Conservation (phyloP, 139 green algal genomes). For the Chlamydomonas applanata region DNA sequence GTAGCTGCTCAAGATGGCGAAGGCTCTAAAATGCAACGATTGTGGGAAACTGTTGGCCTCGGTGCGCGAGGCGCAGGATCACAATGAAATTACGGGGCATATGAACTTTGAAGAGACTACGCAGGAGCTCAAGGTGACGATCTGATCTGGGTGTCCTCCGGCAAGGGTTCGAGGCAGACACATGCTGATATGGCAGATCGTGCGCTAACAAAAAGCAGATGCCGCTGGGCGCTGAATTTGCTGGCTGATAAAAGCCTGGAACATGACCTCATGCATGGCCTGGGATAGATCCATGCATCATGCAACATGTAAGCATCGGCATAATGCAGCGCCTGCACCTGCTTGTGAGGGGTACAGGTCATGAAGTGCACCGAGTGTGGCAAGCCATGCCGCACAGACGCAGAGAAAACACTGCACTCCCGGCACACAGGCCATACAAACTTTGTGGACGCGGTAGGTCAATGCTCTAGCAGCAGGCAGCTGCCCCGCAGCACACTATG, state of each 20-base stretch:
- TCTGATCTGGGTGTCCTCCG: neutral
- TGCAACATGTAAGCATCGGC: too few species aligned
- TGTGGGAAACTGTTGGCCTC: conserved; percentile 38
- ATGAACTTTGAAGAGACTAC: conserved; percentile 79
- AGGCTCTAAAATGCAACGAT: neutral
- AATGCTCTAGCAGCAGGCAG: neutral
- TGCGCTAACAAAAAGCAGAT: too few species aligned
- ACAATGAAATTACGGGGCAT: conserved; percentile 75
- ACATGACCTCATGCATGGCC: neutral
- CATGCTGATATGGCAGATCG: too few species aligned
- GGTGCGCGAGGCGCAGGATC: conserved; percentile 72
- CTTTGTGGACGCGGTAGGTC: conserved; percentile 69
- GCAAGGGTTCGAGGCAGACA: too few species aligned
- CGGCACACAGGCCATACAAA: conserved; percentile 71
- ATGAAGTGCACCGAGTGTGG: conserved; percentile 70
- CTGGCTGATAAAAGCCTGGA: too few species aligned
- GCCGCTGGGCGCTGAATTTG: too few species aligned
- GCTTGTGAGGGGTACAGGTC: conserved; percentile 31
- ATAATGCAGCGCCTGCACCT: neutral
- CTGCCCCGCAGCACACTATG: too few species aligned
- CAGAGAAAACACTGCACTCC: conserved; percentile 78
- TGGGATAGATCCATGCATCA: too few species aligned
- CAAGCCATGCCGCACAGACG: conserved; percentile 77
- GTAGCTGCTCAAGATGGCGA: neutral
- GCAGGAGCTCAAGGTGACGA: conserved; percentile 40